Percentiles rank a stretch among this genome's conserved stretches.
Conservation (phyloP, 164 flowering plant genomes). For the Chloranthus sessilifolius region DNA sequence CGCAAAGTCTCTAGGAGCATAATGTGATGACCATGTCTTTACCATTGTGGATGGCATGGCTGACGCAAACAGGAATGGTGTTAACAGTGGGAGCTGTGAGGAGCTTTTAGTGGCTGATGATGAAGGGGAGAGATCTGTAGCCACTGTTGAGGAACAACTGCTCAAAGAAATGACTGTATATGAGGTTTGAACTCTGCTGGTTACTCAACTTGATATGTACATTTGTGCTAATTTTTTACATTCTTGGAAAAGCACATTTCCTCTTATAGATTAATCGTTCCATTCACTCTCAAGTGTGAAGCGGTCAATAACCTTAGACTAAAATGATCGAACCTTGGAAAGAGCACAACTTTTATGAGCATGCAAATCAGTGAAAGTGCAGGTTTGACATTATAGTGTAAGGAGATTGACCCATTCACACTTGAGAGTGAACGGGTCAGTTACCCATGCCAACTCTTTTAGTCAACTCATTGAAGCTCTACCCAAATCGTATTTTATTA, state of each 20-base stretch:
- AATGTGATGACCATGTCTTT: conserved; percentile 46
- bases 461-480: too few species aligned
- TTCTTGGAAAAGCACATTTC: background rate
- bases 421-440: too few species aligned
- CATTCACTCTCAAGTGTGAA: too few species aligned
- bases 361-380: too few species aligned
- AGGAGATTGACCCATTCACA: too few species aligned
- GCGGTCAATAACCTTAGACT: too few species aligned
- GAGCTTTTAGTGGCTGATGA: conserved; percentile 77
- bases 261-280: too few species aligned
- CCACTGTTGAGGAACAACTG: conserved; percentile 84
- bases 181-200: conserved; percentile 49
- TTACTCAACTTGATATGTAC: background rate
- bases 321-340: too few species aligned
- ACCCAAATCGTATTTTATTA: too few species aligned
- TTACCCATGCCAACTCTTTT: too few species aligned
- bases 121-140: conserved; percentile 73
- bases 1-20: conserved; percentile 51
- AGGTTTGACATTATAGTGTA: too few species aligned
- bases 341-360: too few species aligned
- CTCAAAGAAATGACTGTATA: conserved; percentile 92
- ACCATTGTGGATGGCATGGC: conserved; percentile 65
- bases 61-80: conserved; percentile 46
- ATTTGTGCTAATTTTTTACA: background rate
- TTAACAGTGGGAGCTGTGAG: conserved; percentile 41